phyloP scores from a whole-genome alignment of 2,329 filamentous ascomycete species.

The Gaeumannomyces tritici region DNA sequence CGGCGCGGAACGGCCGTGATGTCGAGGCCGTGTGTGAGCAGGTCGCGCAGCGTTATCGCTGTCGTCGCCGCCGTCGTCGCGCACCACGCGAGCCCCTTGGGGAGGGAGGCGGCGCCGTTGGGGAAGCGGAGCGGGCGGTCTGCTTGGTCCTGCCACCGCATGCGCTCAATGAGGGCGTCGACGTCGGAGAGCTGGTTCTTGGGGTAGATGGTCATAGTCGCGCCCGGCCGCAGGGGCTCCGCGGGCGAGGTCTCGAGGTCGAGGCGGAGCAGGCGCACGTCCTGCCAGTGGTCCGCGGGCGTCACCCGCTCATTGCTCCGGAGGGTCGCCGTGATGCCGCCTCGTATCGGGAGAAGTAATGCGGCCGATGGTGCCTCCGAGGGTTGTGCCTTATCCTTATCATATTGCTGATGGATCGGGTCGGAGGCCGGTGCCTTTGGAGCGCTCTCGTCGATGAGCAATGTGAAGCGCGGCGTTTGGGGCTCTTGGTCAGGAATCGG shows the following conservation, averaged over 20 bases:
- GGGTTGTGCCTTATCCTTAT: background rate
- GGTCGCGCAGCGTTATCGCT: conserved; percentile 56
- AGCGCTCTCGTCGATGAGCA: background rate
- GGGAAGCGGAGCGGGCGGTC: conserved; percentile 55
- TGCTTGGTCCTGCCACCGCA: conserved; percentile 68
- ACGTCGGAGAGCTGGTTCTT: conserved; percentile 81
- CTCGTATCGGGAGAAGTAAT: conserved; percentile 45
- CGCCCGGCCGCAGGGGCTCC: conserved; percentile 52
- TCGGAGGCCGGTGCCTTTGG: background rate
- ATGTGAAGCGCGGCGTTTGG: conserved; percentile 60
- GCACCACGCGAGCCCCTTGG: conserved; percentile 2
- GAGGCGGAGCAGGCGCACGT: conserved; percentile 74
- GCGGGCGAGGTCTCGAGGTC: conserved; percentile 23
- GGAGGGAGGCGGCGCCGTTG: background rate
- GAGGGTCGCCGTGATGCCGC: conserved; percentile 47
- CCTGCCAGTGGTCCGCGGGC: conserved; percentile 75
- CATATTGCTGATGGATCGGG: background rate
- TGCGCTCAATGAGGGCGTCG: conserved; percentile 64
- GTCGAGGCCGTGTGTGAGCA: conserved; percentile 78
- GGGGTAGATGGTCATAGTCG: conserved; percentile 73
- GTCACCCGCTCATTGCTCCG: conserved; percentile 65
- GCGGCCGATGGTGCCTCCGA: conserved; percentile 13
- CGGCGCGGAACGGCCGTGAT: conserved; percentile 83
- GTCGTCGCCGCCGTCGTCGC: conserved; percentile 1
- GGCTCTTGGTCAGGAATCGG: conserved; percentile 68